Evolutionary conservation across 2,329 filamentous ascomycete species (phyloP), one percentile per base, ranked within the genome.

Genomic region (Mariannaea sp.): DNA sequence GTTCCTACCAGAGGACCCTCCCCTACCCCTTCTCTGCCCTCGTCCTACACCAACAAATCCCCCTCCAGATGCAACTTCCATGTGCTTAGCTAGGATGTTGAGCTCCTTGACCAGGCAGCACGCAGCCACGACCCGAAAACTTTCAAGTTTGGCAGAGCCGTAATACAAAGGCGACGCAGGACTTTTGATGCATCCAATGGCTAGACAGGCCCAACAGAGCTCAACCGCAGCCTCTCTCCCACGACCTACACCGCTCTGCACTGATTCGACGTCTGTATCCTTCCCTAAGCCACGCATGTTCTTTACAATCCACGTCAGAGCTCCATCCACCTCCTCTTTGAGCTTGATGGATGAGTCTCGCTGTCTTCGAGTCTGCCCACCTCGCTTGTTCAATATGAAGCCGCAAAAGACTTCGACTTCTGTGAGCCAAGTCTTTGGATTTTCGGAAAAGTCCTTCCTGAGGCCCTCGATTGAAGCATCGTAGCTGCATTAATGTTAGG

Each of bases 321-420:
- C 72, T 7, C 75, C 72, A 36, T 80, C 77, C 41, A 78, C 81
- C 41, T 79, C 78, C 12, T 81, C 79, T 47, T 75, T 77, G 16
- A 84, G 72, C 59, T 78, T 78, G 40, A 75, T 68, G 2, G 80
- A 82, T 2, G 72, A 71, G 40, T 84, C 80, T 3, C 79, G 75
- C 58, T 83, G 79, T 2, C 78, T 75, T 8, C 70, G 69, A 0
- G 76, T 80, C 65, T 81, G 80, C 0, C 70, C 59, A 0, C 80
- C 80, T 0, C 66, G 69, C 55, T 75, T 79, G 66, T 79, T 82
- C 33, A 82, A 67, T n/a, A 84, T 76, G n/a, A 73, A 76, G 7
- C 81, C 81, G 19, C 80, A 80, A 47, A 83, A 82, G 0, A 80
- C 78, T 53, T 84, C 81, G 0, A 80, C 68, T 60, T 84, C 81